A percentile compares a stretch with the other conserved stretches of the same genome.
phyloP scores from a whole-genome alignment of 192 early-diverging fungal genomes.

The Entomortierella lignicola region DNA sequence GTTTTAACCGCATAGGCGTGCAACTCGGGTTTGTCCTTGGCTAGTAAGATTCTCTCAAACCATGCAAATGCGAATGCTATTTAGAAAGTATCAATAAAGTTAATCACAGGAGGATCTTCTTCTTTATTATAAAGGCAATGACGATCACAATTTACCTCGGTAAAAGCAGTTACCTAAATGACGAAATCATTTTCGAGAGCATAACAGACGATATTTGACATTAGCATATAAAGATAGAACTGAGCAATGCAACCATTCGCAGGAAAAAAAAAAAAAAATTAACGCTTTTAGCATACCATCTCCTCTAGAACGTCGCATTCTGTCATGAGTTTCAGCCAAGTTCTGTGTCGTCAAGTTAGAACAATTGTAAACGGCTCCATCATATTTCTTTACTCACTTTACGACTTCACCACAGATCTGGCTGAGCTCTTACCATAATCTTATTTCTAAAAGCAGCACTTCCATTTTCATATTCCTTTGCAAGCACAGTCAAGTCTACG shows the following conservation, averaged over 20 bases:
- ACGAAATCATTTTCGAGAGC: no score
- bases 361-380: no score
- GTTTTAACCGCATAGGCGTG: conserved; percentile 34
- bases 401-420: background rate
- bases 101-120: no score
- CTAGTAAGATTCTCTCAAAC: conserved; percentile 66
- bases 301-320: conserved; percentile 67
- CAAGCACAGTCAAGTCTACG: conserved; percentile 58
- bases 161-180: conserved; percentile 77
- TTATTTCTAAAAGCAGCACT: conserved; percentile 64
- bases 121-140: no score
- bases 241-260: no score
- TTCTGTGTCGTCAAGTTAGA: conserved; percentile 46
- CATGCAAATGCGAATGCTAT: conserved; percentile 73
- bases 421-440: conserved; percentile 53
- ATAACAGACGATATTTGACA: no score
- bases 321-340: conserved; percentile 54
- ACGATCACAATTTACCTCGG: conserved; percentile 54
- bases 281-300: conserved; percentile 57
- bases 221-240: no score
- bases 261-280: no score
- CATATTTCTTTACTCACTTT: no score
- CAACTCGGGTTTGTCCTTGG: conserved; percentile 23
- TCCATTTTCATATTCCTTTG: conserved; percentile 62
- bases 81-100: no score